These are phyloP conservation scores for Gymnopus androsaceus DNA, from an alignment of 1,284 basidiomycete genomes.

Conservation along the genomic window DNA sequence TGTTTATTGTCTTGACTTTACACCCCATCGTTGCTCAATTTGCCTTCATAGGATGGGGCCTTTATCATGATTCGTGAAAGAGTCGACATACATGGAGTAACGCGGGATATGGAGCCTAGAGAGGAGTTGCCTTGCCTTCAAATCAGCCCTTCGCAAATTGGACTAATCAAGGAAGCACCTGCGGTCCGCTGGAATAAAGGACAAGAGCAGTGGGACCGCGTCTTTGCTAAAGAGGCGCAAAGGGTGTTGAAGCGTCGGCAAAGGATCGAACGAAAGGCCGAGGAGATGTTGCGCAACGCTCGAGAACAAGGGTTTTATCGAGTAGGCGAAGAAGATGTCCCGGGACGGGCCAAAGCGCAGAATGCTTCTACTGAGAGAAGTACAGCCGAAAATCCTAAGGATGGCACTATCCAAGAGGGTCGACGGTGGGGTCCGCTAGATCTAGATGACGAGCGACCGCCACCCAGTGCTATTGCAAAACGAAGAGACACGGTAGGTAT, in stretches of 20 bases:
- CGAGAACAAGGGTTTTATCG: conserved; percentile 47
- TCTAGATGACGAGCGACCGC: conserved; percentile 58
- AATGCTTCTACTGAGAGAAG: conserved; percentile 17
- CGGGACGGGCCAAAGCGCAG: conserved; percentile 17
- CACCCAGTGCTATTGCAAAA: conserved; percentile 63
- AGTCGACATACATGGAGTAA: conserved; percentile 65
- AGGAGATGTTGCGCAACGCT: conserved; percentile 46
- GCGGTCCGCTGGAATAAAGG: conserved; percentile 58
- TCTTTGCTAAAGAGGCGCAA: conserved; percentile 43
- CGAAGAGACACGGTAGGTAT: conserved; percentile 55
- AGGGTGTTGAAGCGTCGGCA: conserved; percentile 42
- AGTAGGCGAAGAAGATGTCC: not conserved
- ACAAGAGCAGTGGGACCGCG: conserved; percentile 60
- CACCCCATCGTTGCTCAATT: not conserved
- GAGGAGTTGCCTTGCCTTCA: conserved; percentile 59
- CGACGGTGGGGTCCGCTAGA: conserved; percentile 59
- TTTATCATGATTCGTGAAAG: conserved; percentile 73
- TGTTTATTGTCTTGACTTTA: not conserved
- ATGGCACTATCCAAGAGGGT: conserved; percentile 39
- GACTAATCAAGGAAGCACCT: conserved; percentile 68
- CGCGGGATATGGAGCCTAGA: conserved; percentile 71
- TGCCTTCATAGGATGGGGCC: conserved; percentile 23
- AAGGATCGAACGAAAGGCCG: conserved; percentile 42
- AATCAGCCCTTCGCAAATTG: conserved; percentile 59
- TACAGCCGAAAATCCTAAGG: conserved; percentile 15